phyloP scores from a whole-genome alignment of 2,329 filamentous ascomycete genomes.

The Ophiocordyceps camponoti-saundersi region DNA sequence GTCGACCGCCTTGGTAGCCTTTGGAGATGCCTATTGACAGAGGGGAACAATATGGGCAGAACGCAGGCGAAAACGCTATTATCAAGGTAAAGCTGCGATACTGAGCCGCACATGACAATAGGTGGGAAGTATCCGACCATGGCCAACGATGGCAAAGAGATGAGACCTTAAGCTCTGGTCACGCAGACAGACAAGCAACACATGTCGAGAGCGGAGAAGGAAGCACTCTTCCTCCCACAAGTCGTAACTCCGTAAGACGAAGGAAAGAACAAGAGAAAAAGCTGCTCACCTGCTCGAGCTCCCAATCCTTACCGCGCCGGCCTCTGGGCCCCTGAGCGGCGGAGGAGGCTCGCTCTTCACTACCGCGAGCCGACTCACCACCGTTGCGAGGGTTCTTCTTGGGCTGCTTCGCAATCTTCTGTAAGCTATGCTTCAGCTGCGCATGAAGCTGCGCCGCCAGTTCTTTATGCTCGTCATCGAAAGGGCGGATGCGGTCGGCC shows the following conservation, averaged over 20 bases:
- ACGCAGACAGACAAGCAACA: too few species aligned
- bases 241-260: neutral
- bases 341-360: constrained; percentile 56
- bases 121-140: too few species aligned
- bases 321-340: constrained; percentile 48
- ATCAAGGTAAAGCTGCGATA: too few species aligned
- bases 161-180: too few species aligned
- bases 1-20: too few species aligned
- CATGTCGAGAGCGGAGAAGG: neutral
- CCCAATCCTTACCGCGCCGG: constrained; percentile 61
- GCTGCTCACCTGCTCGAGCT: constrained; percentile 58
- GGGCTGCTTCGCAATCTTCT: constrained; percentile 33
- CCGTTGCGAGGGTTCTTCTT: constrained; percentile 27
- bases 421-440: constrained; percentile 45
- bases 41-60: too few species aligned
- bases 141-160: too few species aligned
- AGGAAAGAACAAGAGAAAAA: constrained; percentile 4
- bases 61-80: too few species aligned
- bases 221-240: neutral
- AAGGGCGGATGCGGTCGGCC: constrained; percentile 82
- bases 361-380: constrained; percentile 43
- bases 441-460: constrained; percentile 59
- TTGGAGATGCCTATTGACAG: too few species aligned
- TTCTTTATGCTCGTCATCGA: constrained; percentile 88
- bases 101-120: too few species aligned